Base-by-base conservation (phyloP, 2,329 filamentous ascomycete genomes). In the Arthrobotrys sphaeroides region DNA sequence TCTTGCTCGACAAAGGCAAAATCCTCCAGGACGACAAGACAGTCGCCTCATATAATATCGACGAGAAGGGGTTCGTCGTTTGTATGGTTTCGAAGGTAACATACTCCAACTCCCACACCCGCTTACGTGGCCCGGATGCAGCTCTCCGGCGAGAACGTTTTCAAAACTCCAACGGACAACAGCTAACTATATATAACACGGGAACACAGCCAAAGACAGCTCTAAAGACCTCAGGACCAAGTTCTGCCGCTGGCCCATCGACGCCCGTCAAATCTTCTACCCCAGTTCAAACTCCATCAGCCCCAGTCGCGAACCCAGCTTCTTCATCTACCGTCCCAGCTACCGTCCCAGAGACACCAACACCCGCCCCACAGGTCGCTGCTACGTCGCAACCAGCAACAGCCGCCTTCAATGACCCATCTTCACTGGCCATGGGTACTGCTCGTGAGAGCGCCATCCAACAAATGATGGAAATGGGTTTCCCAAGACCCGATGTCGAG, bases 41-140 rank as follows among this genome's bases (percentile, higher is more conserved):
- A 1, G 91, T 99, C 80, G 93, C 93, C 83, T 94, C 92, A 42
- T 98, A 98, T 86, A 97, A 93, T 84, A 98, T 99, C 78, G 94
- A 99, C 84, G 95, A 98, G 88, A 99, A 98, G 87, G 95, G 95
- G 38, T 99, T 98, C 83, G 93, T 99, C 81, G 95, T 99, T 76
- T 99, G 95, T 85, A 97, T 99, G 90, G 90, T 96, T 80, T 93
- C 92, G 82, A 98, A 98, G 91, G 94, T 96, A 85, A 77, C 83
- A 77, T 65, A 33, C 26, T 70, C 43, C 60, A 76, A 24, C 31
- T 42, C 24, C 28, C 16, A 26, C 16, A 13, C n/a, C 13, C 36
- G 45, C 40, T 70, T 38, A 40, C 61, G 65, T 72, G 66, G 49
- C 61, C 51, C 24, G 45, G 43, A 73, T 73, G 65, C 60, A 16